Conservation (phyloP, 2,329 filamentous ascomycete species). For the Trichoderma koningii region DNA sequence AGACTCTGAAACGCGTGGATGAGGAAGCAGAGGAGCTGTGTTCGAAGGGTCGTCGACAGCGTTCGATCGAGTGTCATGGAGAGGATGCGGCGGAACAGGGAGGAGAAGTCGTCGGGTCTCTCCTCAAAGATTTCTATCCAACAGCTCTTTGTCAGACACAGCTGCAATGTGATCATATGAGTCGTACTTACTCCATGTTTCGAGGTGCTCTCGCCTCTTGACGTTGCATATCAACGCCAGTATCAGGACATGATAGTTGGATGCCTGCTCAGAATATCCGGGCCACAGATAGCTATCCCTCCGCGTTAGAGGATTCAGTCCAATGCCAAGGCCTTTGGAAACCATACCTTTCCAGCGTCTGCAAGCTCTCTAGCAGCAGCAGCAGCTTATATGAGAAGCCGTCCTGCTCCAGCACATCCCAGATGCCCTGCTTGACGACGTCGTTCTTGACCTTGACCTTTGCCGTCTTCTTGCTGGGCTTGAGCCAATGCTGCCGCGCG, state of each 20-base stretch:
- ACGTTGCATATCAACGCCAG: slow-evolving; percentile 84
- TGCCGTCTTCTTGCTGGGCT: slow-evolving; percentile 58
- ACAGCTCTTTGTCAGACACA: slow-evolving; percentile 28
- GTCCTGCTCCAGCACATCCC: slow-evolving; percentile 83
- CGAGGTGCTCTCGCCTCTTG: slow-evolving; percentile 82
- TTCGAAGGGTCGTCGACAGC: slow-evolving; percentile 66
- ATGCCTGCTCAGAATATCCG: slow-evolving; percentile 82
- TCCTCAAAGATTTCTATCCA: slow-evolving; percentile 71
- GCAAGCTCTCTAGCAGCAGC: slow-evolving; percentile 82
- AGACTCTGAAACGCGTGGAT: slow-evolving; percentile 92
- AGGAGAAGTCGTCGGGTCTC: slow-evolving; percentile 79
- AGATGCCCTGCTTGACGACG: slow-evolving; percentile 82
- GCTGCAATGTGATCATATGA: background rate
- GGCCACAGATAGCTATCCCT: slow-evolving; percentile 83
- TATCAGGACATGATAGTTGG: slow-evolving; percentile 88
- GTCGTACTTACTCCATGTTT: slow-evolving; percentile 72
- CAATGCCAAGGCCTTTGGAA: background rate
- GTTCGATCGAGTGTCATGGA: slow-evolving; percentile 79
- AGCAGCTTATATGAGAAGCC: slow-evolving; percentile 77
- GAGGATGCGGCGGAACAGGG: slow-evolving; percentile 83
- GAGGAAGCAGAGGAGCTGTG: slow-evolving; percentile 84
- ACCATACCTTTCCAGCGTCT: slow-evolving; percentile 76
- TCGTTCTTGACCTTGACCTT: slow-evolving; percentile 79
- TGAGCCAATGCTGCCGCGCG: slow-evolving; percentile 84
- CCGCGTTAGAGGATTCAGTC: slow-evolving; percentile 32